phyloP scores from a whole-genome alignment of 1,284 basidiomycete genomes.

The Veloboletus limbatus region DNA sequence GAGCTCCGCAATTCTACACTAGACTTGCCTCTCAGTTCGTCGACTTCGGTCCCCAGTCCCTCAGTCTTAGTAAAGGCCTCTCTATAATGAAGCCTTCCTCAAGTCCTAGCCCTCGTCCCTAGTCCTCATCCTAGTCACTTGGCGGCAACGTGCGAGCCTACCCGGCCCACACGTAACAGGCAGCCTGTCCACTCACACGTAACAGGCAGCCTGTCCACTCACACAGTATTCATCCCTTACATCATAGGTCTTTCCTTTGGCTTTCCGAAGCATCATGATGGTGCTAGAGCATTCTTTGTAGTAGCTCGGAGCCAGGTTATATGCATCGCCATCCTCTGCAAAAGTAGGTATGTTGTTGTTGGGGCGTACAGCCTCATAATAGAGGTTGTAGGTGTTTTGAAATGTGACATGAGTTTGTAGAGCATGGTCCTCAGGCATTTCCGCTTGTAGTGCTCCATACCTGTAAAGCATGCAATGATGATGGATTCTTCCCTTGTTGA shows the following conservation, averaged over 20 bases:
- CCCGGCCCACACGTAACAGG: too few species aligned
- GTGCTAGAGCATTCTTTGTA: neutral
- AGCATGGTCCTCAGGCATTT: conserved; percentile 5
- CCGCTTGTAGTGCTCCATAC: conserved; percentile 12
- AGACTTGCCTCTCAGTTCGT: too few species aligned
- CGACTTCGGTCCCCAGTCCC: too few species aligned
- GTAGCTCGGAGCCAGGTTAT: neutral
- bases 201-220: conserved; percentile 9
- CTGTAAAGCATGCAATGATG: conserved; percentile 5
- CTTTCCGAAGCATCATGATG: neutral
- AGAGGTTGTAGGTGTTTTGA: conserved; percentile 6
- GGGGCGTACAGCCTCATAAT: conserved; percentile 6
- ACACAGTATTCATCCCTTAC: conserved; percentile 11
- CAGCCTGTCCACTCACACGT: too few species aligned
- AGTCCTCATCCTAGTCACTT: too few species aligned
- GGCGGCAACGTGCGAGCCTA: too few species aligned
- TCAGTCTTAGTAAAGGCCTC: too few species aligned
- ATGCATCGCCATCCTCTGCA: conserved; percentile 15
- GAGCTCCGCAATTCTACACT: too few species aligned
- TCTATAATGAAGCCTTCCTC: too few species aligned
- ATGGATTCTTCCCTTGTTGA: neutral
- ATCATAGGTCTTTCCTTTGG: conserved; percentile 8
- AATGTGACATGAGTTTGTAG: conserved; percentile 11
- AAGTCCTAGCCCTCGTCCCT: too few species aligned
- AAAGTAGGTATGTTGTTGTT: conserved; percentile 6